A percentile compares a stretch with the other conserved stretches of the same genome.
Conservation (phyloP, 23 red algal genomes). For the Pyropia yezoensis region DNA sequence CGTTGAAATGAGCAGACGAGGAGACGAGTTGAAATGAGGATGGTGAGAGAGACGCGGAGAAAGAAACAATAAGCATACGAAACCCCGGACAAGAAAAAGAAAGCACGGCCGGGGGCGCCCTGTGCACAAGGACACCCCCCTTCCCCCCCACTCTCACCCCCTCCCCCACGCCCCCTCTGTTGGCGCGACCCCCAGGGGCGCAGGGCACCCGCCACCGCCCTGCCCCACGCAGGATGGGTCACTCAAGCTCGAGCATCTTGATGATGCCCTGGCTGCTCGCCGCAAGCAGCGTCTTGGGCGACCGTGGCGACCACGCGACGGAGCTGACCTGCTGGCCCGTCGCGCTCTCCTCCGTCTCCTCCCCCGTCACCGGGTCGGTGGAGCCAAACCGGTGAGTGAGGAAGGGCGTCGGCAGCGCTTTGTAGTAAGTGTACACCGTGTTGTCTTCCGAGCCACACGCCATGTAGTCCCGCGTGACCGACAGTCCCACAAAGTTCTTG, state of each 20-base stretch:
- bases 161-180: too few species aligned
- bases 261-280: constrained; percentile 80
- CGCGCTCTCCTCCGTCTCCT: constrained; percentile 42
- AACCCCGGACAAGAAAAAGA: too few species aligned
- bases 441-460: constrained; percentile 93
- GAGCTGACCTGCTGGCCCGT: constrained; percentile 53
- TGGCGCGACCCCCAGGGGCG: too few species aligned
- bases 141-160: too few species aligned
- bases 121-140: too few species aligned
- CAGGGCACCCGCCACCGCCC: too few species aligned
- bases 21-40: too few species aligned
- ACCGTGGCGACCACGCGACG: constrained; percentile 75
- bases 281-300: constrained; percentile 54
- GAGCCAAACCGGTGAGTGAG: constrained; percentile 50
- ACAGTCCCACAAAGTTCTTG: constrained; percentile 91
- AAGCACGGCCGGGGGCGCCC: too few species aligned
- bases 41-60: too few species aligned
- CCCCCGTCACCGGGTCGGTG: constrained; percentile 52
- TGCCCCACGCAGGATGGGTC: not conserved
- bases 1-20: too few species aligned
- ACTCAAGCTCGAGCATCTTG: constrained; percentile 73
- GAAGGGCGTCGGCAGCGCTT: constrained; percentile 51
- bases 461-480: constrained; percentile 75
- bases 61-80: too few species aligned
- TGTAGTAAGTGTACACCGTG: constrained; percentile 84